A percentile compares a stretch with the other conserved stretches of the same genome.
Conservation (phyloP, 108 stramenopile species). For the Cyclostephanos invisitatus region DNA sequence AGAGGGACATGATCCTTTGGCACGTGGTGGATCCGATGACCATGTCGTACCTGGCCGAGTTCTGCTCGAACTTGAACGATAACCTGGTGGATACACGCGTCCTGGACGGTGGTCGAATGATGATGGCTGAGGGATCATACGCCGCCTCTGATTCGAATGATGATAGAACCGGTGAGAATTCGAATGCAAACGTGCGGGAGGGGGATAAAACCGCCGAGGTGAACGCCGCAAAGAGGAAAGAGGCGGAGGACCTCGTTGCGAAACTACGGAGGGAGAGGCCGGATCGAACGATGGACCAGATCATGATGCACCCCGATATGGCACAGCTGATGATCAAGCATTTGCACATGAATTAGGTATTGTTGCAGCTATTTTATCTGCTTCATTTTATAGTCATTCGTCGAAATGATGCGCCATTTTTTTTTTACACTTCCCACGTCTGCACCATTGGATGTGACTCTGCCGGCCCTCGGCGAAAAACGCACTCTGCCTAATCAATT, state of each 20-base stretch:
- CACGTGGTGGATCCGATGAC: constrained; percentile 39
- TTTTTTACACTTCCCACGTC: no score
- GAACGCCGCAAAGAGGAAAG: constrained; percentile 19
- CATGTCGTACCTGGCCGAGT: constrained; percentile 35
- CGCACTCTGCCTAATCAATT: no score
- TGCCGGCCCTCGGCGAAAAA: no score
- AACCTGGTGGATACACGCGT: constrained; percentile 32
- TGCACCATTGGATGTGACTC: no score
- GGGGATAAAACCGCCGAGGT: constrained; percentile 11
- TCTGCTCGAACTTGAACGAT: constrained; percentile 33
- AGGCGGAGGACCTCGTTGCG: constrained; percentile 41
- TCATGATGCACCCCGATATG: constrained; percentile 60
- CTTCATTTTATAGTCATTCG: no score
- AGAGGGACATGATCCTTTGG: constrained; percentile 51
- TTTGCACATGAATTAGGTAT: constrained; percentile 19
- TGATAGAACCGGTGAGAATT: neutral
- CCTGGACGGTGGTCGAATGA: constrained; percentile 17
- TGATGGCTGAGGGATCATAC: neutral
- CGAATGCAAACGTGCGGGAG: neutral
- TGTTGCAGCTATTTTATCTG: no score
- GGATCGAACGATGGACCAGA: constrained; percentile 45
- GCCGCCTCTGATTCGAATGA: neutral
- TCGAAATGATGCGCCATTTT: no score
- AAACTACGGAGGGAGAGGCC: constrained; percentile 35
- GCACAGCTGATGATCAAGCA: constrained; percentile 50